Evolutionary conservation across 129 eudicot species (phyloP).

Genomic region (Calendula officinalis): DNA sequence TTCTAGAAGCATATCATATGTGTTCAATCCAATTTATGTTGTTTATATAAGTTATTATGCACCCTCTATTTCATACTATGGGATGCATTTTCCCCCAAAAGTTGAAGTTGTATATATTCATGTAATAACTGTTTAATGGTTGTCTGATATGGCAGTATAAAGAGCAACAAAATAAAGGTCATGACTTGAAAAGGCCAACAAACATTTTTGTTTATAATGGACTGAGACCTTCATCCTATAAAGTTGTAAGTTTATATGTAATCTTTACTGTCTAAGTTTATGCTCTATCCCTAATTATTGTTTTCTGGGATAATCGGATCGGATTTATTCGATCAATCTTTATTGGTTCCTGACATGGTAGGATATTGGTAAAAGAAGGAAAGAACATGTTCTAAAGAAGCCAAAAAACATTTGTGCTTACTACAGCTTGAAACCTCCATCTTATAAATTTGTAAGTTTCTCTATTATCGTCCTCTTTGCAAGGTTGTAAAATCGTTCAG

Average conservation of each 20-base stretch:
- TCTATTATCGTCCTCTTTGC: not conserved
- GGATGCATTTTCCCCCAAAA: too few relatives aligned
- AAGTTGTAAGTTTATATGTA: slow-evolving; percentile 50
- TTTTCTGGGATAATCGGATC: not conserved
- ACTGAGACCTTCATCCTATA: slow-evolving; percentile 55
- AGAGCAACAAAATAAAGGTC: slow-evolving; percentile 22
- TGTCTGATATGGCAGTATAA: slow-evolving; percentile 37
- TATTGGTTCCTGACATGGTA: slow-evolving; percentile 18
- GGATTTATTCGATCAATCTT: not conserved
- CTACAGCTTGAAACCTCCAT: slow-evolving; percentile 74
- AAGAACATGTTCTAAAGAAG: slow-evolving; percentile 20
- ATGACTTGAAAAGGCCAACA: not conserved
- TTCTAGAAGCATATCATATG: too few relatives aligned
- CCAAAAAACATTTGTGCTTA: slow-evolving; percentile 48
- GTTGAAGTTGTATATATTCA: too few relatives aligned
- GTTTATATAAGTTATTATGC: too few relatives aligned
- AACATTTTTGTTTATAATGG: slow-evolving; percentile 54
- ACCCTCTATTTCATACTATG: too few relatives aligned
- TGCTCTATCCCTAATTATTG: not conserved
- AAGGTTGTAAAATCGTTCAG: too few relatives aligned
- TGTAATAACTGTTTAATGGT: not conserved
- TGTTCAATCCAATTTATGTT: too few relatives aligned
- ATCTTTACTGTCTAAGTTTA: not conserved
- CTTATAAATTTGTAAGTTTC: slow-evolving; percentile 72
- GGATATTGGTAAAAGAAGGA: slow-evolving; percentile 40